Evolutionary conservation across 257 asterid species (phyloP).

Genomic region (Solanum etuberosum): DNA sequence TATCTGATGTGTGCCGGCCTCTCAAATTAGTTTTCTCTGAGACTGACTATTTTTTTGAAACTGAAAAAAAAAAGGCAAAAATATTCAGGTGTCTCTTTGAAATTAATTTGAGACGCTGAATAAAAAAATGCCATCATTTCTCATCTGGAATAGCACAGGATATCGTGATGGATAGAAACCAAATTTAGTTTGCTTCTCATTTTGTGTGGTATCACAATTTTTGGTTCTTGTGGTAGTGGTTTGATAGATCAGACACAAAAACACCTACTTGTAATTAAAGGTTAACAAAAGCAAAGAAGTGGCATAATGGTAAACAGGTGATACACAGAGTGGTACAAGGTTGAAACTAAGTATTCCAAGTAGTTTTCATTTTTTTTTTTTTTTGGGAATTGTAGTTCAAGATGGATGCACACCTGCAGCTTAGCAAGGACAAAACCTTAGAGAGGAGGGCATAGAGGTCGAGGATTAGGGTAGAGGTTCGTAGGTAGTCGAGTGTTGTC

Average conservation of each 20-base stretch:
- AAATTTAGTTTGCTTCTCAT: background rate
- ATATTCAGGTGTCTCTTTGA: background rate
- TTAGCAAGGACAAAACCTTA: background rate
- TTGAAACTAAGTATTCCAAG: background rate
- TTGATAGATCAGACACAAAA: background rate
- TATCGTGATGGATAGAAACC: background rate
- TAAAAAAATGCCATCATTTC: background rate
- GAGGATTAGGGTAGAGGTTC: background rate
- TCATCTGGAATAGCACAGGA: background rate
- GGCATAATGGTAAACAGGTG: background rate
- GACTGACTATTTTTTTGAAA: background rate
- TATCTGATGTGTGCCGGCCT: background rate
- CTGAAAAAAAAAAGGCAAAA: background rate
- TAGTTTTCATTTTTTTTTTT: too few relatives aligned
- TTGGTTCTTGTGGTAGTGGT: background rate
- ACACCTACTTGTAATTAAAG: background rate
- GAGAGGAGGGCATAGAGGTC: background rate
- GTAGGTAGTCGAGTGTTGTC: background rate
- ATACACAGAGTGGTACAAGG: background rate
- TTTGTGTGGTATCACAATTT: background rate
- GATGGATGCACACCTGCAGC: background rate
- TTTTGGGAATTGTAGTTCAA: background rate
- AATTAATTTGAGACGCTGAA: background rate
- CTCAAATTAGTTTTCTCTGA: background rate
- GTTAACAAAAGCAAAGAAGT: background rate